Evolutionary conservation across 495 filamentous ascomycete species (phyloP).

Genomic region (Penicillium bialowiezense): DNA sequence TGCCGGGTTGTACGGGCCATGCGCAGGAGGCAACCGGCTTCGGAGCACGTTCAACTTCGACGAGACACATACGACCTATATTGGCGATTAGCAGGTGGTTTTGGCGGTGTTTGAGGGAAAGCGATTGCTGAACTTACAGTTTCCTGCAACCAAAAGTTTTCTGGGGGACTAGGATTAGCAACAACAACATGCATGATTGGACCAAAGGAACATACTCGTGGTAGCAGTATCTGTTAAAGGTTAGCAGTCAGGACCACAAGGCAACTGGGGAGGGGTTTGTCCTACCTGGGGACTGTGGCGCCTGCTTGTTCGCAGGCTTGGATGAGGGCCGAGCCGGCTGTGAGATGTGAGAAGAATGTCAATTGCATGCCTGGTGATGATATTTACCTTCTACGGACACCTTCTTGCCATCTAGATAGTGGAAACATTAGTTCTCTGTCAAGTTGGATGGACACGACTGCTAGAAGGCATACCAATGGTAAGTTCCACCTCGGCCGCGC

Average conservation of each 20-base stretch:
- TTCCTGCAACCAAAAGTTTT: slow-evolving; percentile 97
- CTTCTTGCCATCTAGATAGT: slow-evolving; percentile 80
- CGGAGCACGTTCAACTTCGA: slow-evolving; percentile 92
- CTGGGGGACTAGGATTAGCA: slow-evolving; percentile 44
- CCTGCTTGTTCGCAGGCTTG: slow-evolving; percentile 99
- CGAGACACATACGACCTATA: slow-evolving; percentile 87
- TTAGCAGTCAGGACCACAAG: slow-evolving; percentile 31
- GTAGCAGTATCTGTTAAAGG: slow-evolving; percentile 84
- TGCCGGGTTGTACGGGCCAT: slow-evolving; percentile 96
- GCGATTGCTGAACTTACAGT: slow-evolving; percentile 56
- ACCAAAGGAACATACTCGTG: slow-evolving; percentile 68
- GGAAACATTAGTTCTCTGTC: slow-evolving; percentile 6
- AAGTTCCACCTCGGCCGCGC: slow-evolving; percentile 87
- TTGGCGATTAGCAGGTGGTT: slow-evolving; percentile 11
- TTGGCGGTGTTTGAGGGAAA: background rate
- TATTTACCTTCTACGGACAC: slow-evolving; percentile 86
- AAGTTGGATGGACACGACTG: slow-evolving; percentile 23
- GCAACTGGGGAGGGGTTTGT: background rate
- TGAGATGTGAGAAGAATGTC: slow-evolving; percentile 23
- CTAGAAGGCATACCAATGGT: slow-evolving; percentile 70
- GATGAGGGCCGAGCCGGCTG: slow-evolving; percentile 85
- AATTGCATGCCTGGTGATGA: slow-evolving; percentile 6
- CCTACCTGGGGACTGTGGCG: slow-evolving; percentile 77
- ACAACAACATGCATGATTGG: slow-evolving; percentile 1
- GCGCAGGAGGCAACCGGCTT: slow-evolving; percentile 98